Evolutionary conservation across 495 filamentous ascomycete genomes (phyloP).

Genomic region (Tuber magnatum): DNA sequence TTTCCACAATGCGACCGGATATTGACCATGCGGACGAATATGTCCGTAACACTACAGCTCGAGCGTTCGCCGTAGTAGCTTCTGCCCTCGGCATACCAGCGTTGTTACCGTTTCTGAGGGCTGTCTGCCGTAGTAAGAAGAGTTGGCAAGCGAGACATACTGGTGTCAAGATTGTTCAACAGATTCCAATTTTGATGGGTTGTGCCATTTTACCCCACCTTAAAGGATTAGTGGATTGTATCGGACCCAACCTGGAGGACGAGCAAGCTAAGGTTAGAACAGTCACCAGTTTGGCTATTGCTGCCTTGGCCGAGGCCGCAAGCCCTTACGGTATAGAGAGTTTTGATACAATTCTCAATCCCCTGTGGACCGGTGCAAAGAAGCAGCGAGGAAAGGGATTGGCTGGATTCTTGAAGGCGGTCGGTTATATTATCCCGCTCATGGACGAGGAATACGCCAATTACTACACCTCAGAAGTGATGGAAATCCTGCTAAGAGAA

Average conservation of each 20-base stretch:
- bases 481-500: conserved; percentile 95
- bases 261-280: conserved; percentile 97
- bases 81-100: conserved; percentile 94
- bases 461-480: conserved; percentile 97
- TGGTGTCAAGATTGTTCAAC: conserved; percentile 98
- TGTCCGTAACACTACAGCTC: conserved; percentile 96
- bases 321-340: conserved; percentile 99
- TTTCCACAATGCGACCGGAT: conserved; percentile 97
- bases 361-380: conserved; percentile 89
- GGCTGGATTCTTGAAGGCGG: conserved; percentile 92
- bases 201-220: conserved; percentile 94
- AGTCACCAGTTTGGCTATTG: conserved; percentile 89
- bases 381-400: conserved; percentile 96
- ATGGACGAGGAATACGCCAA: conserved; percentile 99
- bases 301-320: conserved; percentile 90
- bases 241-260: conserved; percentile 89
- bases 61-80: conserved; percentile 95
- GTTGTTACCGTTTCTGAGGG: conserved; percentile 86
- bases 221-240: conserved; percentile 93
- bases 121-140: conserved; percentile 94
- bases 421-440: conserved; percentile 94
- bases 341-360: conserved; percentile 95
- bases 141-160: conserved; percentile 98
- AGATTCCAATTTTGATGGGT: conserved; percentile 99
- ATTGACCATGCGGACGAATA: conserved; percentile 98